Conservation (phyloP, 1,139 yeast species). For the Magnusiomyces suaveolens region DNA sequence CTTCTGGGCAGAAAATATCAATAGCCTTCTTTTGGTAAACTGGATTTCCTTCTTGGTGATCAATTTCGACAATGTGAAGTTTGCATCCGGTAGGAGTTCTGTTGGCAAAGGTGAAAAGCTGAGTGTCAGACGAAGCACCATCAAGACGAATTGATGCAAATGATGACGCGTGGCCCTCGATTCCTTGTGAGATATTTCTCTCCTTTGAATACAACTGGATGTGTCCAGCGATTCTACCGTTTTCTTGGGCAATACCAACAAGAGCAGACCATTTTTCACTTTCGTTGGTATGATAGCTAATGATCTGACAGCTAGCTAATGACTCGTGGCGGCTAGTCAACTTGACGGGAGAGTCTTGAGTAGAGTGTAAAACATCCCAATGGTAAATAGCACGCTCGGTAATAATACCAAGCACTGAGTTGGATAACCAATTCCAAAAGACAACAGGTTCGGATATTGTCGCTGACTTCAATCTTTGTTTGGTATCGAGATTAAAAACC, state of each 20-base stretch:
- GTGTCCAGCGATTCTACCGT: conserved; percentile 92
- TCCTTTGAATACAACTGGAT: conserved; percentile 83
- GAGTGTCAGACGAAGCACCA: conserved; percentile 69
- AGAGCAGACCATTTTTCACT: conserved; percentile 88
- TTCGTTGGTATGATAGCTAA: conserved; percentile 77
- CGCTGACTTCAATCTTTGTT: conserved; percentile 82
- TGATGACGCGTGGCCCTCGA: conserved; percentile 94
- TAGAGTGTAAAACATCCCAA: conserved; percentile 80
- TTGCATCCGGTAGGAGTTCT: conserved; percentile 77
- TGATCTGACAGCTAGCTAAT: conserved; percentile 75
- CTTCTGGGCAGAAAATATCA: conserved; percentile 94
- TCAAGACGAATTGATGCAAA: conserved; percentile 70
- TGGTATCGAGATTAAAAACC: conserved; percentile 77
- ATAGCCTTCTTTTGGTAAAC: conserved; percentile 79
- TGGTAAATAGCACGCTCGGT: conserved; percentile 66
- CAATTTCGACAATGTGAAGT: conserved; percentile 91
- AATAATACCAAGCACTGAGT: conserved; percentile 68
- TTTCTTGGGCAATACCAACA: conserved; percentile 90
- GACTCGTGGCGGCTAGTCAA: conserved; percentile 78
- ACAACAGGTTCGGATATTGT: conserved; percentile 83
- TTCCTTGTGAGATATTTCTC: conserved; percentile 89
- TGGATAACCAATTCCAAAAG: conserved; percentile 90
- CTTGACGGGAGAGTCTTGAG: conserved; percentile 66
- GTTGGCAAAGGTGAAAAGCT: conserved; percentile 79
- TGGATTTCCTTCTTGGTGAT: conserved; percentile 82